Conservation (phyloP, 306 rosid genomes). For the barrel medic (Medicago truncatula) region DNA sequence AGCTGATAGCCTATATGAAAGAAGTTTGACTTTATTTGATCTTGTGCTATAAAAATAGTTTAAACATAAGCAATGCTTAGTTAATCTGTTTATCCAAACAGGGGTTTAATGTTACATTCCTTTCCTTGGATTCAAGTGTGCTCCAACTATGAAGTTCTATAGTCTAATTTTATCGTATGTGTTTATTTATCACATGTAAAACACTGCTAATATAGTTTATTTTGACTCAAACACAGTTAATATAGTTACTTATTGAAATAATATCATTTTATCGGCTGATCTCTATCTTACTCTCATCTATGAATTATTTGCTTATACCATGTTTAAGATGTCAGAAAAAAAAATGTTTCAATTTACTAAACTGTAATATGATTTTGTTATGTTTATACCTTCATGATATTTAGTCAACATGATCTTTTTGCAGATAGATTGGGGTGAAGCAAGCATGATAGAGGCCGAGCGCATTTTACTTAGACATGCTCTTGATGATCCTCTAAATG, state of each 20-base stretch:
- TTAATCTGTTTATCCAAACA: background rate
- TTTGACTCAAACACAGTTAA: no score
- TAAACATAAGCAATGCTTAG: background rate
- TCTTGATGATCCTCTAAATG: slow-evolving; percentile 79
- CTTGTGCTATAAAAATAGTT: background rate
- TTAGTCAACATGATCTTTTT: slow-evolving; percentile 44
- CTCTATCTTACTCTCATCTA: no score
- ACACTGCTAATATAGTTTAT: no score
- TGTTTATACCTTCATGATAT: slow-evolving; percentile 42
- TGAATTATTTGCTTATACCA: no score
- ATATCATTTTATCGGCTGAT: no score
- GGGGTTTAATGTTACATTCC: background rate
- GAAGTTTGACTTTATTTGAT: background rate
- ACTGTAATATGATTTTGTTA: slow-evolving; percentile 6
- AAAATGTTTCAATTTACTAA: background rate
- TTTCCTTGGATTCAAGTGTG: background rate
- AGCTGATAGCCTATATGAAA: background rate
- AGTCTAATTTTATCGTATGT: no score
- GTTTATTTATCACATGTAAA: no score
- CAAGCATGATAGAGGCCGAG: slow-evolving; percentile 97
- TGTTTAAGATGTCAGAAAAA: background rate
- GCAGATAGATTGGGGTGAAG: slow-evolving; percentile 99
- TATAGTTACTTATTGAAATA: no score
- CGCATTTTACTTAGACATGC: slow-evolving; percentile 86
- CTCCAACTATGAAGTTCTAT: background rate